phyloP scores from a whole-genome alignment of 2,329 filamentous ascomycete genomes.

The Xylariomycetidae sp. region DNA sequence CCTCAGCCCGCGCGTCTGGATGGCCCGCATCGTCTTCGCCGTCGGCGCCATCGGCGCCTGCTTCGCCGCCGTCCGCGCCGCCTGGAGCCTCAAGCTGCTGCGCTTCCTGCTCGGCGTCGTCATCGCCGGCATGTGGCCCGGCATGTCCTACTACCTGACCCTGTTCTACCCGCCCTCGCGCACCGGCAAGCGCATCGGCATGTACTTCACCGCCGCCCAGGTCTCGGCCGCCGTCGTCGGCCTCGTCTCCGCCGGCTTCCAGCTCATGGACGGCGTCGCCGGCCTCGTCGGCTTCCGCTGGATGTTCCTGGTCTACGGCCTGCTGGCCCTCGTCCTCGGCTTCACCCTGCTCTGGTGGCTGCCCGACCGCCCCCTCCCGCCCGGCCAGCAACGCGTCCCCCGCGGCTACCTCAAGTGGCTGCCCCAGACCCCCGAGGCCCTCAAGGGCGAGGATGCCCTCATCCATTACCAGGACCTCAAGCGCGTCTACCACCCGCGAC shows the following conservation, averaged over 20 bases:
- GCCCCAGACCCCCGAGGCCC: conserved; percentile 62
- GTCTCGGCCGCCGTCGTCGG: conserved; percentile 85
- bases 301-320: conserved; percentile 88
- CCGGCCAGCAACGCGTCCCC: conserved; percentile 53
- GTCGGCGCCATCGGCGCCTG: conserved; percentile 80
- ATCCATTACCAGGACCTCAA: conserved; percentile 80
- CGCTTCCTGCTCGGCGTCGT: conserved; percentile 80
- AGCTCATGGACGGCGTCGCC: conserved; percentile 75
- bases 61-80: conserved; percentile 72
- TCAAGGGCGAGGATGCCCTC: conserved; percentile 69
- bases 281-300: conserved; percentile 79
- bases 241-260: conserved; percentile 84
- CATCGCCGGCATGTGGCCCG: conserved; percentile 91
- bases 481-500: conserved; percentile 68
- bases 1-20: conserved; percentile 81
- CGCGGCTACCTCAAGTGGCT: conserved; percentile 57
- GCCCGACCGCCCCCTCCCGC: conserved; percentile 72
- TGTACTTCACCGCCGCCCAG: conserved; percentile 85
- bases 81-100: conserved; percentile 85
- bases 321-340: conserved; percentile 67
- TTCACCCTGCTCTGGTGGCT: conserved; percentile 81
- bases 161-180: conserved; percentile 85
- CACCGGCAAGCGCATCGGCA: conserved; percentile 80
- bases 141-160: conserved; percentile 89
- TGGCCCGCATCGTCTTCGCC: conserved; percentile 83